These are phyloP conservation scores for Ormosia semicastrata DNA, from an alignment of 306 rosid genomes.

Conservation along the genomic window DNA sequence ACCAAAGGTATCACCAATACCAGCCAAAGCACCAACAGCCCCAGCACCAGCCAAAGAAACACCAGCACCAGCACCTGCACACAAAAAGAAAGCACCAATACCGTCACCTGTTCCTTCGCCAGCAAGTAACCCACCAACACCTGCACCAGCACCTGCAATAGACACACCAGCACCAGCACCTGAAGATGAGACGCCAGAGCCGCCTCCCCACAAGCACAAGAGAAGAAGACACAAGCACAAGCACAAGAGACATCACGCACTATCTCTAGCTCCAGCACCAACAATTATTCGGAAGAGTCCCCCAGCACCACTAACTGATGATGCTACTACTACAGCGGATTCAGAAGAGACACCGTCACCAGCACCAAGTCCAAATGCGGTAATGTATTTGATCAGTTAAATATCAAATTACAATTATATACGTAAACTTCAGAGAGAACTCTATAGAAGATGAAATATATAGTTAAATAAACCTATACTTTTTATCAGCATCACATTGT, in stretches of 20 bases:
- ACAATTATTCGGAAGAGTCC: slow-evolving; percentile 55
- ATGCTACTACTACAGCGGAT: slow-evolving; percentile 37
- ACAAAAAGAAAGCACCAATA: slow-evolving; percentile 45
- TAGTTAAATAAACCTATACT: not conserved
- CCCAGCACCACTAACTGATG: slow-evolving; percentile 74
- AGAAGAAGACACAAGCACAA: slow-evolving; percentile 61
- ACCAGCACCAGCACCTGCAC: slow-evolving; percentile 60
- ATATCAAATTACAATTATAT: not conserved
- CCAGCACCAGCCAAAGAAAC: slow-evolving; percentile 51
- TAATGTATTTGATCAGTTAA: slow-evolving; percentile 29
- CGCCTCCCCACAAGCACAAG: slow-evolving; percentile 71
- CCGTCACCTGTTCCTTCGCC: slow-evolving; percentile 58
- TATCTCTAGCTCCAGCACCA: slow-evolving; percentile 57
- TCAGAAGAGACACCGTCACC: slow-evolving; percentile 73
- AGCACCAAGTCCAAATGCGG: slow-evolving; percentile 68
- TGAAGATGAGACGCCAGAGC: slow-evolving; percentile 40
- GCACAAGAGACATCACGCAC: slow-evolving; percentile 55
- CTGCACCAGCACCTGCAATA: slow-evolving; percentile 46
- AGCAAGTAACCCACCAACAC: slow-evolving; percentile 49
- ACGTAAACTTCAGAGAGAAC: not conserved
- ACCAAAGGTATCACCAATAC: slow-evolving; percentile 59
- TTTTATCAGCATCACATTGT: not conserved
- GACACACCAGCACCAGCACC: slow-evolving; percentile 50
- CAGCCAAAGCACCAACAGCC: slow-evolving; percentile 50
- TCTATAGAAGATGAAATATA: not conserved